Percentiles rank a stretch among this genome's conserved stretches.
phyloP scores from a whole-genome alignment of 352 stramenopile species.

The Pythium sukuiense region DNA sequence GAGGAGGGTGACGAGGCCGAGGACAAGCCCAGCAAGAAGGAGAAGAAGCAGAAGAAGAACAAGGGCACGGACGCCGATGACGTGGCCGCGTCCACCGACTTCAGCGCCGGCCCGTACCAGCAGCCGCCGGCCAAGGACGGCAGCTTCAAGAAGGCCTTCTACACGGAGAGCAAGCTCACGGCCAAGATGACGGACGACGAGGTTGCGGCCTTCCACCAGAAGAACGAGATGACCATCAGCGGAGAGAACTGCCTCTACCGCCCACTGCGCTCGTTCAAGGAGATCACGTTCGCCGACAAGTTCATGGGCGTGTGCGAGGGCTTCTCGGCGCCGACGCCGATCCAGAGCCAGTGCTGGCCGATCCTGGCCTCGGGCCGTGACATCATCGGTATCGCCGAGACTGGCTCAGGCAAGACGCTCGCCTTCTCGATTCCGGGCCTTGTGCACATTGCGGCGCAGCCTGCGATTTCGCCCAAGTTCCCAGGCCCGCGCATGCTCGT shows the following conservation, averaged over 20 bases:
- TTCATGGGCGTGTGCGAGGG: slow-evolving; percentile 88
- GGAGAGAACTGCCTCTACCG: slow-evolving; percentile 90
- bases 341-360: slow-evolving; percentile 97
- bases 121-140: slow-evolving; percentile 60
- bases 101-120: slow-evolving; percentile 73
- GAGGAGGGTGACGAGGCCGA: slow-evolving; percentile 21
- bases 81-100: slow-evolving; percentile 40
- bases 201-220: slow-evolving; percentile 83
- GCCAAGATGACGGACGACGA: slow-evolving; percentile 79
- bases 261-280: slow-evolving; percentile 62
- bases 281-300: slow-evolving; percentile 78
- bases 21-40: slow-evolving; percentile 43
- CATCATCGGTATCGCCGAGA: slow-evolving; percentile 93
- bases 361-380: slow-evolving; percentile 85
- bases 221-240: slow-evolving; percentile 83
- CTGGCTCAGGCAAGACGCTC: slow-evolving; percentile 95
- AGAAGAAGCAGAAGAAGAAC: slow-evolving; percentile 39
- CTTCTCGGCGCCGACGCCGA: slow-evolving; percentile 94
- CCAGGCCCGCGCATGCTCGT: slow-evolving; percentile 91
- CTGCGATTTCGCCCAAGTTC: slow-evolving; percentile 50
- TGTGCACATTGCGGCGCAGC: slow-evolving; percentile 78
- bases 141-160: slow-evolving; percentile 86
- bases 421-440: slow-evolving; percentile 95
- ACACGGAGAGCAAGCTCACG: slow-evolving; percentile 70
- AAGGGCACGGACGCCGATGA: slow-evolving; percentile 17